Evolutionary conservation across 1,139 yeast species (phyloP).

Genomic region (Yamadazyma atmosphaerica): DNA sequence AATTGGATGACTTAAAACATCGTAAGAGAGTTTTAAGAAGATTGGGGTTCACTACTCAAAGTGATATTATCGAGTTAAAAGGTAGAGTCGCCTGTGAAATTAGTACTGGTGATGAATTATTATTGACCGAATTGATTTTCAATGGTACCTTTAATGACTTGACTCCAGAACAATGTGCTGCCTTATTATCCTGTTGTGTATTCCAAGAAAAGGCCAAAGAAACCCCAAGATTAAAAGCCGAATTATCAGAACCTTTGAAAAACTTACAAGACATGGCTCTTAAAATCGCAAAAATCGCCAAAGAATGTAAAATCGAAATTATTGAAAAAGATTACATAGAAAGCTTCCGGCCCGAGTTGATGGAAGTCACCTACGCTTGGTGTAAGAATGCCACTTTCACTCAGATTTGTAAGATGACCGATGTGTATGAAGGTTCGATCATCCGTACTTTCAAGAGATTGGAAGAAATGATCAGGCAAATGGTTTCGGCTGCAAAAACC

Average conservation of each 20-base stretch:
- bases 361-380: constrained; percentile 98
- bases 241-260: constrained; percentile 84
- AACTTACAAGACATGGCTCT: constrained; percentile 87
- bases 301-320: constrained; percentile 85
- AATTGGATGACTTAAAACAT: constrained; percentile 88
- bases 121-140: constrained; percentile 87
- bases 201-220: constrained; percentile 96
- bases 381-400: constrained; percentile 95
- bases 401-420: constrained; percentile 97
- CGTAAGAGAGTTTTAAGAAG: constrained; percentile 87
- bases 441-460: constrained; percentile 91
- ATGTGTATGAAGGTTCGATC: constrained; percentile 94
- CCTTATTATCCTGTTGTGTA: constrained; percentile 89
- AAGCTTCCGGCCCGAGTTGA: constrained; percentile 84
- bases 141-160: constrained; percentile 92
- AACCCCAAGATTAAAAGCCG: constrained; percentile 80
- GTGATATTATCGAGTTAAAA: constrained; percentile 88
- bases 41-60: constrained; percentile 76
- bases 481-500: constrained; percentile 87
- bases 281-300: constrained; percentile 83
- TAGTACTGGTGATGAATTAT: constrained; percentile 88
- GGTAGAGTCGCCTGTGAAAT: constrained; percentile 97
- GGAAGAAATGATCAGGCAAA: constrained; percentile 89
- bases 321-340: constrained; percentile 91
- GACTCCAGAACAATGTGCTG: constrained; percentile 87